Evolutionary conservation across 208 protist species (phyloP), one percentile per base, ranked within the genome.

Genomic region (Leishmania arabica): DNA sequence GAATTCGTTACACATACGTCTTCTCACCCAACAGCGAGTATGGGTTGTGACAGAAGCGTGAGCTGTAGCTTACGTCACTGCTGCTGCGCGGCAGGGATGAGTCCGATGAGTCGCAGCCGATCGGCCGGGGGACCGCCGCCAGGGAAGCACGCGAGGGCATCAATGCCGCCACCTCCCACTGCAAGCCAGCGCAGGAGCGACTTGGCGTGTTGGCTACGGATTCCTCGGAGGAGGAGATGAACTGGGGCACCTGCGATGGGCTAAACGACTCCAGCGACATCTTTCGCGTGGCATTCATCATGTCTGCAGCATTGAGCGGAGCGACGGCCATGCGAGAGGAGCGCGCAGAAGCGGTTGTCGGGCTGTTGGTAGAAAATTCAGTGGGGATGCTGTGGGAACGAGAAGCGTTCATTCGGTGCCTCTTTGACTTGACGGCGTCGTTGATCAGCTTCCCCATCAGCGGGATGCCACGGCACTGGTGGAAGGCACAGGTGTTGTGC

Each of bases 401-500:
- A n/a, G n/a, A n/a, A n/a, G n/a, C n/a, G n/a, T n/a, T n/a, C n/a
- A n/a, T n/a, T n/a, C n/a, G n/a, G n/a, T n/a, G n/a, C n/a, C n/a
- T n/a, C n/a, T n/a, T n/a, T n/a, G n/a, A n/a, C n/a, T n/a, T n/a
- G n/a, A n/a, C n/a, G n/a, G n/a, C n/a, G n/a, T n/a, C n/a, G n/a
- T 58, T 68, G 79, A 84, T n/a, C 34, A 84, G 54, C 58, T 83
- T 87, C 68, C 82, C 68, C 79, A 85, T 80, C n/a, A 82, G 47
- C 49, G 89, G 89, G 3, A 92, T 72, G 45, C 87, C 87, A n/a
- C 51, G 45, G 80, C 89, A 92, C 72, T 53, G 64, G 62, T 15
- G 21, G 56, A 92, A 89, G 65, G 89, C 82, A 27, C 68, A 82
- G 24, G 86, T 88, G 83, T 88, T 80, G 87, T 92, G 89, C 80